Evolutionary conservation across 2,329 filamentous ascomycete species (phyloP).

Genomic region (Onygenales sp.): DNA sequence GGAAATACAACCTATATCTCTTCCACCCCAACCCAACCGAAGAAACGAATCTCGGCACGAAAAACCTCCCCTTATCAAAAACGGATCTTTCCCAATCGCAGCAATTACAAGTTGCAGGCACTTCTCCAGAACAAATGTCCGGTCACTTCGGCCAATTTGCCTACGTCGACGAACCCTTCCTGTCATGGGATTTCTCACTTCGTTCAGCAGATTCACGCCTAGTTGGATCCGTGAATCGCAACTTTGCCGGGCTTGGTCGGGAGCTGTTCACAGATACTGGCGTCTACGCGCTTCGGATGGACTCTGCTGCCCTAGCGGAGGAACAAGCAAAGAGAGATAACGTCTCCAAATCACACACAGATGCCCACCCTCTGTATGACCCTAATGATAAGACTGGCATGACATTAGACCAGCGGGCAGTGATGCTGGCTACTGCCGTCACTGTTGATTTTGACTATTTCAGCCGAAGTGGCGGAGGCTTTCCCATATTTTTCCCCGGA

Average conservation of each 20-base stretch:
- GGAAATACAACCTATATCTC: conserved; percentile 59
- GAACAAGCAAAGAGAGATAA: conserved; percentile 28
- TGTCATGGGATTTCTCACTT: conserved; percentile 57
- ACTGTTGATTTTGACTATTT: conserved; percentile 61
- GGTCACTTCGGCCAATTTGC: conserved; percentile 52
- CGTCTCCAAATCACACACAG: conserved; percentile 28
- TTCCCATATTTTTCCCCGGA: conserved; percentile 43
- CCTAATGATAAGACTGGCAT: conserved; percentile 36
- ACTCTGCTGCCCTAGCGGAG: conserved; percentile 40
- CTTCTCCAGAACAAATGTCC: conserved; percentile 9
- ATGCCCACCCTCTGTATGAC: conserved; percentile 8
- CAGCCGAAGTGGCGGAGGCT: conserved; percentile 40
- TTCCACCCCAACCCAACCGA: conserved; percentile 37
- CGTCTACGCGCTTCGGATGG: conserved; percentile 56
- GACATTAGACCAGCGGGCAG: conserved; percentile 56
- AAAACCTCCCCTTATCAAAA: conserved; percentile 33
- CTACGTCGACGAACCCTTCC: conserved; percentile 51
- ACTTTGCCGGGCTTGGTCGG: conserved; percentile 53
- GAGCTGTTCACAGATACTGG: conserved; percentile 59
- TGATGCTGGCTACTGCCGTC: conserved; percentile 58
- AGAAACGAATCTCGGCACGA: conserved; percentile 26
- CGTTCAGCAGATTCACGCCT: conserved; percentile 40
- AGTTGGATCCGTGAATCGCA: conserved; percentile 54
- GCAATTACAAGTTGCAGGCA: conserved; percentile 31
- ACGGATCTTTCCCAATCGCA: conserved; percentile 42